Percentiles rank a stretch among this genome's conserved stretches.
Evolutionary conservation across 176 grass and related monocot genomes (phyloP).

Genomic region (Zea luxurians): DNA sequence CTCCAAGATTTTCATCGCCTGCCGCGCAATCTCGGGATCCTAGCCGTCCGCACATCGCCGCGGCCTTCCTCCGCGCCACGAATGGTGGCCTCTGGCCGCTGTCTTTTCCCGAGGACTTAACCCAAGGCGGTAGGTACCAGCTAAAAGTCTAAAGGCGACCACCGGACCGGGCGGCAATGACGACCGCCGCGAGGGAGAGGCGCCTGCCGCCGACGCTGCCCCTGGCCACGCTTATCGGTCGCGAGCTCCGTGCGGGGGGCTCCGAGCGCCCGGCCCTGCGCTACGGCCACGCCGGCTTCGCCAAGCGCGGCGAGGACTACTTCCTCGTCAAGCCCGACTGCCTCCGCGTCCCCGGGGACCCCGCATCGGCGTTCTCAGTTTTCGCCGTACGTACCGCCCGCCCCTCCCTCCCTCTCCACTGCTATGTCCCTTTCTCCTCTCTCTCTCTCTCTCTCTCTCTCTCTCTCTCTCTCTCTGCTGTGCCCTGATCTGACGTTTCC

Average conservation of each 20-base stretch:
- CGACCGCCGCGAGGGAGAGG: conserved; percentile 28
- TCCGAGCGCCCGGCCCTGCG: conserved; percentile 66
- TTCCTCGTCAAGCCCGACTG: conserved; percentile 88
- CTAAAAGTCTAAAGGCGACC: background rate
- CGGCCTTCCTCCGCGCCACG: background rate
- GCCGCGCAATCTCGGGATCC: background rate
- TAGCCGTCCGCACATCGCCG: background rate
- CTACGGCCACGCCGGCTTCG: conserved; percentile 79
- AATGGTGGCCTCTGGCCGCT: background rate
- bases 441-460: background rate
- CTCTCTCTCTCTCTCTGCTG: background rate
- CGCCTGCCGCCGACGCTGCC: conserved; percentile 40
- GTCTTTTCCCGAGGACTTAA: background rate
- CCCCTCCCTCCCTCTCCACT: background rate
- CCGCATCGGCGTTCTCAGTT: conserved; percentile 80
- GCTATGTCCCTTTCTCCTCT: background rate
- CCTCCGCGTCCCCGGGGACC: conserved; percentile 65
- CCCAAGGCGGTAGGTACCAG: background rate
- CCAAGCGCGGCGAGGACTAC: conserved; percentile 92
- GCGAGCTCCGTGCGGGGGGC: conserved; percentile 65
- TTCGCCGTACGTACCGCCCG: conserved; percentile 60
- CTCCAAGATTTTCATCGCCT: background rate
- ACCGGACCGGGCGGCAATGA: conserved; percentile 15
- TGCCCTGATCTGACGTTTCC: background rate
- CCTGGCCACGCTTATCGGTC: conserved; percentile 66